These are phyloP conservation scores for Giardia duodenalis DNA, from an alignment of 208 protist species.

Conservation along the genomic window DNA sequence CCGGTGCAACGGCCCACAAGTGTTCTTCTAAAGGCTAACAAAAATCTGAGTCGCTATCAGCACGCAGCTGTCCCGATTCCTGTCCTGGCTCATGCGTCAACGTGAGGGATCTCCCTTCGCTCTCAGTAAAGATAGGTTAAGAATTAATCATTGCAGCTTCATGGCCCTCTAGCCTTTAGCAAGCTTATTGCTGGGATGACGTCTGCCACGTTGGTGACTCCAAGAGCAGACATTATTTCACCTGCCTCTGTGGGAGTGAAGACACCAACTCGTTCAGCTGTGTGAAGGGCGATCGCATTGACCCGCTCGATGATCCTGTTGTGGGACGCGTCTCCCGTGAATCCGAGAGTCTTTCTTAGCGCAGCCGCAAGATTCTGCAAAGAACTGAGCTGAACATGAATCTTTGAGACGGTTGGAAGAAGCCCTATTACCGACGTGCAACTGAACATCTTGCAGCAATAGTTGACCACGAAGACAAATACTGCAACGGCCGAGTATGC, in stretches of 20 bases:
- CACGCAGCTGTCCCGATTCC: no score
- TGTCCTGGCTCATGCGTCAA: no score
- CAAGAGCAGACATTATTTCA: neutral
- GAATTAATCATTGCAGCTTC: no score
- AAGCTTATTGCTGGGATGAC: neutral
- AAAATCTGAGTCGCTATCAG: no score
- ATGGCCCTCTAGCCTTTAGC: no score
- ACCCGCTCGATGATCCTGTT: constrained; percentile 18
- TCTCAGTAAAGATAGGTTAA: no score
- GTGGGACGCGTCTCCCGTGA: neutral
- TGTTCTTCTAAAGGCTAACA: no score
- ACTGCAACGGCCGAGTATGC: neutral
- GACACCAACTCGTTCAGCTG: neutral
- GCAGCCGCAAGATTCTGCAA: neutral
- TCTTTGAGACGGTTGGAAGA: neutral
- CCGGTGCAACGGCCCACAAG: no score
- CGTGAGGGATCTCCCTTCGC: no score
- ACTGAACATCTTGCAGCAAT: constrained; percentile 14
- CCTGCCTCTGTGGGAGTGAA: neutral
- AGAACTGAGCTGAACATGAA: neutral
- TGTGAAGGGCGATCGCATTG: neutral
- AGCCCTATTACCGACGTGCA: neutral
- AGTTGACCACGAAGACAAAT: constrained; percentile 8
- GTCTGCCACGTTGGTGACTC: neutral
- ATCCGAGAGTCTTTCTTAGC: neutral